These are phyloP conservation scores for Lachancea meyersii DNA, from an alignment of 805 yeast genomes.

Conservation along the genomic window DNA sequence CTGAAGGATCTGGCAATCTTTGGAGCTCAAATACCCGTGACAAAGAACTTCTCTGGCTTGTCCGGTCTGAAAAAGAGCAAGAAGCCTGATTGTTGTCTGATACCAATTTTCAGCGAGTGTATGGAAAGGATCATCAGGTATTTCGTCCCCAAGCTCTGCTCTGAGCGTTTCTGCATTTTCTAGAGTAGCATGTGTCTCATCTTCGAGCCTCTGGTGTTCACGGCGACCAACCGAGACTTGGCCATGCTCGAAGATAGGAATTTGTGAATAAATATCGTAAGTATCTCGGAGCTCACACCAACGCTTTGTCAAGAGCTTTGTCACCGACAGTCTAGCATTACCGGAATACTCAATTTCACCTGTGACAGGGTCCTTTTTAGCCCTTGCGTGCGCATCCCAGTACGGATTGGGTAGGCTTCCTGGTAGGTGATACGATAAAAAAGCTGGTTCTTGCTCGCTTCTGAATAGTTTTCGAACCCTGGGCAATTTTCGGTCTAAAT, in stretches of 20 bases:
- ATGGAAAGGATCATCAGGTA: slow-evolving; percentile 23
- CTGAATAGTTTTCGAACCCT: slow-evolving; percentile 18
- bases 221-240: slow-evolving; percentile 44
- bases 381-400: slow-evolving; percentile 11
- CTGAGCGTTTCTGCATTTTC: slow-evolving; percentile 14
- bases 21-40: slow-evolving; percentile 44
- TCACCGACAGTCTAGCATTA: slow-evolving; percentile 38
- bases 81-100: slow-evolving; percentile 38
- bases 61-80: slow-evolving; percentile 40
- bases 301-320: slow-evolving; percentile 47
- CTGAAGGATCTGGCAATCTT: slow-evolving; percentile 11
- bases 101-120: slow-evolving; percentile 35
- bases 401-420: slow-evolving; percentile 17
- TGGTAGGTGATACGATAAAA: slow-evolving; percentile 17
- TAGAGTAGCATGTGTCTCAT: slow-evolving; percentile 35
- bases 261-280: slow-evolving; percentile 46
- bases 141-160: slow-evolving; percentile 16
- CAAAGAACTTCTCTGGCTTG: slow-evolving; percentile 58
- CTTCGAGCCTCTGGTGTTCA: slow-evolving; percentile 45
- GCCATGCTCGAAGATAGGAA: slow-evolving; percentile 31
- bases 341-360: slow-evolving; percentile 10
- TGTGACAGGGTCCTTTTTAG: slow-evolving; percentile 7
- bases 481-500: slow-evolving; percentile 17
- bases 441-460: slow-evolving; percentile 13
- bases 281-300: slow-evolving; percentile 66